These are phyloP conservation scores for Moniliella sp. DNA, from an alignment of 1,284 basidiomycete genomes.

Conservation along the genomic window DNA sequence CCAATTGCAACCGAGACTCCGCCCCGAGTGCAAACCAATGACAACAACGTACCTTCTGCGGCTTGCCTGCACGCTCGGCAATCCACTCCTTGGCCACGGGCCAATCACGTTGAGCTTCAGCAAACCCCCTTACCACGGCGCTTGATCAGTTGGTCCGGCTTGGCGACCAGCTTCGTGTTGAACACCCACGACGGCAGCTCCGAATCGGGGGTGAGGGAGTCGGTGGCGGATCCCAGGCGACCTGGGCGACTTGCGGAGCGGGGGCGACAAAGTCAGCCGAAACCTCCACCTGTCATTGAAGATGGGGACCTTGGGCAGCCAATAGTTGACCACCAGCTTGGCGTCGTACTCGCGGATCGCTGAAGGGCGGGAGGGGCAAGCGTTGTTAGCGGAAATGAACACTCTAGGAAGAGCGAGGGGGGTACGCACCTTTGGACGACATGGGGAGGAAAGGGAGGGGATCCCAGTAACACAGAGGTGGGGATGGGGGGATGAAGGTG, in stretches of 20 bases:
- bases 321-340: constrained; percentile 34
- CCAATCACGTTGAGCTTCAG: constrained; percentile 79
- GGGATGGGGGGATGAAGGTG: too few species aligned
- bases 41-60: constrained; percentile 50
- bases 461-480: too few species aligned
- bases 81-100: constrained; percentile 54
- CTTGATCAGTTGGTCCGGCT: constrained; percentile 85
- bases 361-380: background rate
- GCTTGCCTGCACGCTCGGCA: constrained; percentile 68
- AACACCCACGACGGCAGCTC: constrained; percentile 59
- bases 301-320: constrained; percentile 27
- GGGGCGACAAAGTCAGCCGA: constrained; percentile 27
- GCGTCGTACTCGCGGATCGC: constrained; percentile 5
- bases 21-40: background rate
- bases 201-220: constrained; percentile 55
- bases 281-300: constrained; percentile 17
- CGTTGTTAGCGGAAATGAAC: background rate
- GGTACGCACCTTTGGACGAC: background rate
- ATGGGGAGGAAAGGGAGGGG: too few species aligned
- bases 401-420: background rate
- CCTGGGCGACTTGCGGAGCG: constrained; percentile 25
- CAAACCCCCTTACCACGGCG: constrained; percentile 88
- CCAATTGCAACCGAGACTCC: background rate
- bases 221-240: constrained; percentile 67
- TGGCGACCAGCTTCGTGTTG: constrained; percentile 31